Base-by-base conservation (phyloP, 2,329 filamentous ascomycete species). In the Aspergillus nomiae region DNA sequence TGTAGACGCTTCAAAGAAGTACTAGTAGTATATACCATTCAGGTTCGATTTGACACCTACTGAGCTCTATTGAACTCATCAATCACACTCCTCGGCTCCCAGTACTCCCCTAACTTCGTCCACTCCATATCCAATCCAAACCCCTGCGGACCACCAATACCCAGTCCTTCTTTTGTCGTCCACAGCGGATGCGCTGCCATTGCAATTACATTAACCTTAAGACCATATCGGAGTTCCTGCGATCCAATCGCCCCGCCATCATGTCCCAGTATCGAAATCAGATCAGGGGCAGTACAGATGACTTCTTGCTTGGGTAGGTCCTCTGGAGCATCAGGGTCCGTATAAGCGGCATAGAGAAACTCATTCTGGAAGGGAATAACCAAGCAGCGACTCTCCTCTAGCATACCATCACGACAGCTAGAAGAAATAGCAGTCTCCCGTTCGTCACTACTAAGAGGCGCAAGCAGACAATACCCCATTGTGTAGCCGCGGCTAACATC, bases 211-310 rank as follows among this genome's bases (percentile, higher is more conserved):
- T 72, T 81, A 0, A 86, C 84, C 4, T 79, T 74, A 3, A 86
- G 66, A 0, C 84, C 84, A 59, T 85, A 86, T 11, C 83, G 77
- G 34, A 84, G 72, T 28, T 85, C 83, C 16, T 82, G 80, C 0
- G 83, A 82, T 0, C 83, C 83, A 5, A 85, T 76, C 0, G 83
- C 83, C 56, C 82, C 82, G 0, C 83, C 83, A 55, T 84, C 82
- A 21, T 76, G 75, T 41, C 74, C 77, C 4, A 80, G 58, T 26
- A 81, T 73, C 19, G 74, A 75, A 30, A 79, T 77, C 9, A 79
- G 66, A 61, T 78, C 78, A 2, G 76, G 76, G 4, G 76, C 74
- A 1, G 73, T 74, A 63, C 66, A 77, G 28, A 69, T 63, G 3
- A 67, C 50, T 19, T 65, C 61, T 19, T 66, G 64, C 14, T 30